Evolutionary conservation across 495 filamentous ascomycete species (phyloP).

Genomic region (Penicillium verhagenii): DNA sequence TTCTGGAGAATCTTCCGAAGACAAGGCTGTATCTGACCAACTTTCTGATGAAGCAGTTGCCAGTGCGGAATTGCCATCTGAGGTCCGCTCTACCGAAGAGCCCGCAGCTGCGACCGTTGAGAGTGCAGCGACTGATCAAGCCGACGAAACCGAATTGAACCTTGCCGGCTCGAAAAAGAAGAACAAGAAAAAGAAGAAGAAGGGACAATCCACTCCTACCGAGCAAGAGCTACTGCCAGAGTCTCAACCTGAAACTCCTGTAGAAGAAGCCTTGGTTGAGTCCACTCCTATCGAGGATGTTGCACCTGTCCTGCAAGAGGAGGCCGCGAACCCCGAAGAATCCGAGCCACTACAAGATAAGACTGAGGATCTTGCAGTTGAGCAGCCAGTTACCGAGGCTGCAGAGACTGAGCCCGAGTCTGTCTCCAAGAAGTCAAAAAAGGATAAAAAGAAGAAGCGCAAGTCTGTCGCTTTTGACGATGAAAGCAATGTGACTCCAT

Average conservation of each 20-base stretch:
- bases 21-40: background rate
- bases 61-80: background rate
- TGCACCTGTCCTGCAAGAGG: background rate
- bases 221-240: constrained; percentile 9
- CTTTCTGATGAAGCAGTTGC: background rate
- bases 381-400: background rate
- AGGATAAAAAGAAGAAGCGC: constrained; percentile 37
- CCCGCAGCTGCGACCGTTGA: background rate
- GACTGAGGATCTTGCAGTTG: background rate
- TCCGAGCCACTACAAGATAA: constrained; percentile 2
- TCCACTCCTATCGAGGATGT: background rate
- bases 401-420: constrained; percentile 25
- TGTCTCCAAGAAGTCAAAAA: constrained; percentile 30
- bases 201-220: constrained; percentile 23
- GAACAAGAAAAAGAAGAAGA: constrained; percentile 36
- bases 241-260: constrained; percentile 12
- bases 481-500: background rate
- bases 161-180: background rate
- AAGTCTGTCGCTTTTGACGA: constrained; percentile 19
- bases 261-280: constrained; percentile 3
- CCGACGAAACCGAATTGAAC: background rate
- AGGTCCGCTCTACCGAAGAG: background rate
- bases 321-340: constrained; percentile 1
- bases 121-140: background rate
- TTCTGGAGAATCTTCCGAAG: background rate